phyloP scores from a whole-genome alignment of 164 flowering plant genomes.

The Magnolia changhungtana region DNA sequence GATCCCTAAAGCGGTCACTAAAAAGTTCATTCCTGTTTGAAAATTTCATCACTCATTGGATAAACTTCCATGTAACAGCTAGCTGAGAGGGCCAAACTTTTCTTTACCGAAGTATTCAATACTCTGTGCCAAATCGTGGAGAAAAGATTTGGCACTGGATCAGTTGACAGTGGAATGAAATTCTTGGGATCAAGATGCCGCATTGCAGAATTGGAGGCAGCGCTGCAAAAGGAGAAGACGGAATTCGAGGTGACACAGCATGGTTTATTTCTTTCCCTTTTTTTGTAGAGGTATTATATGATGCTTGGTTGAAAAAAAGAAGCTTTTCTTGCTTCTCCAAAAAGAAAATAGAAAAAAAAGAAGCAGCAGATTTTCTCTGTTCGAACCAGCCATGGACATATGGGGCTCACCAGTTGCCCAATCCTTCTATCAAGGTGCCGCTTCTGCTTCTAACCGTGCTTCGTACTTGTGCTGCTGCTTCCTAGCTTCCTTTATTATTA shows the following conservation, averaged over 20 bases:
- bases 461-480: no score
- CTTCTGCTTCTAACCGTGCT: no score
- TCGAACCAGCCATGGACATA: no score
- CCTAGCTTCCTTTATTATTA: no score
- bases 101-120: conserved; percentile 77
- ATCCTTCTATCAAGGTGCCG: no score
- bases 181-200: conserved; percentile 46
- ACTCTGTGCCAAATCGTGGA: conserved; percentile 57
- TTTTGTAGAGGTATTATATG: background rate
- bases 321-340: no score
- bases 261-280: background rate
- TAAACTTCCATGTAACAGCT: conserved; percentile 44
- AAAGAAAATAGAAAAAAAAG: no score
- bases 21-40: background rate
- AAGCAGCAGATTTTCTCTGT: no score
- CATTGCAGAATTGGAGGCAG: conserved; percentile 56
- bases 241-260: conserved; percentile 69
- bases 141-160: conserved; percentile 30
- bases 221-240: conserved; percentile 66
- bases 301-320: background rate
- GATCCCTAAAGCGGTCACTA: background rate
- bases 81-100: conserved; percentile 52
- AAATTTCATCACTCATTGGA: conserved; percentile 6
- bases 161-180: conserved; percentile 23
- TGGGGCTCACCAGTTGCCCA: no score